Evolutionary conservation across 2,329 filamentous ascomycete species (phyloP).

Genomic region (Fusarium tuaranense): DNA sequence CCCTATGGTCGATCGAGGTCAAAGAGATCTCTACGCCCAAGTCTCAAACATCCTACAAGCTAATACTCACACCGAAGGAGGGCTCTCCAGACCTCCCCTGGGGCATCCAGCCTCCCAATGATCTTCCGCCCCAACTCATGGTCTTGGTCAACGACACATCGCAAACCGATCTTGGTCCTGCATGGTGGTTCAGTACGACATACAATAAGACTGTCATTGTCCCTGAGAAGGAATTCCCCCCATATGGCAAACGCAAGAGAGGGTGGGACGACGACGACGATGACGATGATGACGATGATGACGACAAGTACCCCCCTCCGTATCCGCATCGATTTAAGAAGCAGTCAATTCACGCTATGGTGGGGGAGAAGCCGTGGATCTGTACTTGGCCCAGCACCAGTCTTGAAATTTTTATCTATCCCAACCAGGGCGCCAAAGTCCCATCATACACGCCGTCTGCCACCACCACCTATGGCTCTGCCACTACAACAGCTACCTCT

Average conservation of each 20-base stretch:
- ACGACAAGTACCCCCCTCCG: constrained; percentile 20
- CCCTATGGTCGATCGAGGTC: constrained; percentile 59
- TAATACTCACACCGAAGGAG: constrained; percentile 49
- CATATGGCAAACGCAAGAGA: constrained; percentile 48
- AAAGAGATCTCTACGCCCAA: constrained; percentile 34
- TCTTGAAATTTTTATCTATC: constrained; percentile 69
- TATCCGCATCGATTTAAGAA: constrained; percentile 43
- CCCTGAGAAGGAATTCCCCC: constrained; percentile 54
- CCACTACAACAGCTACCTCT: constrained; percentile 24
- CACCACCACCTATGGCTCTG: neutral
- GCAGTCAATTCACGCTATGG: constrained; percentile 45
- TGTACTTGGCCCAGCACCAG: constrained; percentile 68
- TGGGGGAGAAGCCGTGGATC: constrained; percentile 68
- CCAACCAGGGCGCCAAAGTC: constrained; percentile 62
- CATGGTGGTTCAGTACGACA: constrained; percentile 63
- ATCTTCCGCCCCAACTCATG: constrained; percentile 54
- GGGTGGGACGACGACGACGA: constrained; percentile 32
- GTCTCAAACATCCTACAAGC: constrained; percentile 53
- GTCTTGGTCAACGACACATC: constrained; percentile 64
- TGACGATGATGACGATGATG: constrained; percentile 15
- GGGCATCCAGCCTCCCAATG: constrained; percentile 65
- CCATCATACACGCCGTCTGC: constrained; percentile 17
- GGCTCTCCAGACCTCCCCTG: constrained; percentile 57
- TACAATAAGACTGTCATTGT: constrained; percentile 70
- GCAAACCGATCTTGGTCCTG: constrained; percentile 62